Percentiles rank a stretch among this genome's conserved stretches.
Evolutionary conservation across 2,329 filamentous ascomycete genomes (phyloP).

Genomic region (Teratosphaeria pseudoeucalypti): DNA sequence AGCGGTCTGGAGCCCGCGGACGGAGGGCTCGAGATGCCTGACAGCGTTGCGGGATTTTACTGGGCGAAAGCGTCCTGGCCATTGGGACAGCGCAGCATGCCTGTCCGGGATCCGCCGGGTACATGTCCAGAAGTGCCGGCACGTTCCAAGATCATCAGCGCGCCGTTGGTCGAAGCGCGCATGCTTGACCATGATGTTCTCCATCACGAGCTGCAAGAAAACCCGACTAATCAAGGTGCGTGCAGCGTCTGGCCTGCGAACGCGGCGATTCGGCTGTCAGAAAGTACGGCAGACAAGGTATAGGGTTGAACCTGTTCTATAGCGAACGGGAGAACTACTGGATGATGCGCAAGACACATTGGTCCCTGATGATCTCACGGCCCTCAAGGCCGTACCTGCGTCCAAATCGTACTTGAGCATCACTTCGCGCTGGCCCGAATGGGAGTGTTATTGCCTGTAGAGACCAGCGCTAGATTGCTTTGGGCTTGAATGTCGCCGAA

Average conservation of each 20-base stretch:
- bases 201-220: neutral
- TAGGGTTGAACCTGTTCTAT: neutral
- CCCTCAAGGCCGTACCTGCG: neutral
- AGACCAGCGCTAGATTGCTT: neutral
- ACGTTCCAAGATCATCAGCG: neutral
- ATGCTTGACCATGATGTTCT: neutral
- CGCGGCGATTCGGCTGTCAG: neutral
- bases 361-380: conserved; percentile 4
- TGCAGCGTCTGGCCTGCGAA: neutral
- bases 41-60: neutral
- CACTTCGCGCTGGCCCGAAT: neutral
- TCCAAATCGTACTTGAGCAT: neutral
- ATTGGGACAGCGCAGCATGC: neutral
- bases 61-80: neutral
- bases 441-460: neutral
- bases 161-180: neutral
- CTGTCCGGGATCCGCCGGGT: neutral
- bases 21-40: neutral
- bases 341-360: conserved; percentile 5
- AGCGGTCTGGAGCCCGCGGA: neutral
- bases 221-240: neutral
- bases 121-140: neutral
- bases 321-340: neutral
- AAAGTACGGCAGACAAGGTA: neutral
- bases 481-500: neutral